Conservation (phyloP, 306 rosid genomes). For the Prunus dulcis region DNA sequence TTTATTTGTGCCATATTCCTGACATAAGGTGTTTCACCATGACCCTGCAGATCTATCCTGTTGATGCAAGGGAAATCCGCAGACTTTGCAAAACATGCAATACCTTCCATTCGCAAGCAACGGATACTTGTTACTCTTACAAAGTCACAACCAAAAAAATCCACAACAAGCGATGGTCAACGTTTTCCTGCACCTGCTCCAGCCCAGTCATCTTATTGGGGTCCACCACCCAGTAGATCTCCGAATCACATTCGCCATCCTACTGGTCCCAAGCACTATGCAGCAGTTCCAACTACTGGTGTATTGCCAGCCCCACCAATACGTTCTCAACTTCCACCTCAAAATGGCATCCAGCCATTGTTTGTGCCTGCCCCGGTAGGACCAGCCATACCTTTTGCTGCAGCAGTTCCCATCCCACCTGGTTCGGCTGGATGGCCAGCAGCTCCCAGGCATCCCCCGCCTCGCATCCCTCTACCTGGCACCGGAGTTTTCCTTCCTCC, state of each 20-base stretch:
- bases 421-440: constrained; percentile 70
- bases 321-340: constrained; percentile 54
- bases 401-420: constrained; percentile 61
- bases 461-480: constrained; percentile 68
- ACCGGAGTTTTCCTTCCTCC: constrained; percentile 99
- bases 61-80: constrained; percentile 72
- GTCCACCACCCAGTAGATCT: constrained; percentile 61
- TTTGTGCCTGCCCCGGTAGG: constrained; percentile 56
- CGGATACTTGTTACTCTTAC: constrained; percentile 76
- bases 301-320: constrained; percentile 65
- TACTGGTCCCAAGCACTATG: constrained; percentile 62
- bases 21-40: constrained; percentile 13
- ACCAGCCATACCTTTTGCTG: constrained; percentile 64
- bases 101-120: constrained; percentile 72
- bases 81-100: constrained; percentile 72
- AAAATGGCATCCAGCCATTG: constrained; percentile 64
- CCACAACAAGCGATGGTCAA: constrained; percentile 49
- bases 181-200: constrained; percentile 37
- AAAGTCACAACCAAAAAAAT: constrained; percentile 63
- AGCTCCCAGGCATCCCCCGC: constrained; percentile 82
- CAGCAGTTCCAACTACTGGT: constrained; percentile 46
- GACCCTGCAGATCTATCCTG: constrained; percentile 57
- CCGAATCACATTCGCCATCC: constrained; percentile 64
- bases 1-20: constrained; percentile 8
- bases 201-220: constrained; percentile 56